Base-by-base conservation (phyloP, 164 flowering plant species). In the Stephania yunnanensis region DNA sequence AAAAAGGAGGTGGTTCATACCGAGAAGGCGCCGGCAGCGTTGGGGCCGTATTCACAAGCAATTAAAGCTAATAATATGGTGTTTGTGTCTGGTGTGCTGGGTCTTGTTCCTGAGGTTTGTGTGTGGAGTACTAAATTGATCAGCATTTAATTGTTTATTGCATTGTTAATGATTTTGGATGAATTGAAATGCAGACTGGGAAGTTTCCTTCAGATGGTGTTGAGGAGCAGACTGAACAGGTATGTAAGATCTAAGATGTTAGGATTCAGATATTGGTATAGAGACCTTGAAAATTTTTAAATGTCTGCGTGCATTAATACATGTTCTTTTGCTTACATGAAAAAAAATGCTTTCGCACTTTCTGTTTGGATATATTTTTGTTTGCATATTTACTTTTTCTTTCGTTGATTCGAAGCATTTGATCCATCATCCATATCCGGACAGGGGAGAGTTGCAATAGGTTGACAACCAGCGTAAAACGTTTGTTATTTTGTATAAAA, bases 221-320 rank as follows among this genome's bases (percentile, higher is more conserved):
- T 3, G 98, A 93, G 79, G 99, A 90, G 73, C 99, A 95, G 81
- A 92, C 98, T 42, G 97, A 95, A 80, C 99, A 95, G 98, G 99
- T 93, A 81, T 63, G n/a, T 69, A 48, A 7, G 13, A 50, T 50
- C 11, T 50, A 48, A 7, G 13, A 50, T 50, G 55, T 50, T 50
- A 10, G 55, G 55, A 50, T 11, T 50, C 55, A 10, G 15, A 15
- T 50, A 61, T 61, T 61, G 25, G 20, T 19, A 61, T 61, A 25
- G 66, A 10, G 20, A 58, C 4, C 64, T 58, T 58, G 64, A 58
- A 13, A 58, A 58, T 55, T 6, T 58, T 19, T 58, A 58, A 6
- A 58, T 58, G 22, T 13, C 5, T 55, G 20, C n/a, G 2, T 61
- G 7, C 20, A 19, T 61, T 7, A 61, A 61, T 36, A 36, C 42